Evolutionary conservation across 2,329 filamentous ascomycete species (phyloP).

Genomic region (Hysterium pulicare): DNA sequence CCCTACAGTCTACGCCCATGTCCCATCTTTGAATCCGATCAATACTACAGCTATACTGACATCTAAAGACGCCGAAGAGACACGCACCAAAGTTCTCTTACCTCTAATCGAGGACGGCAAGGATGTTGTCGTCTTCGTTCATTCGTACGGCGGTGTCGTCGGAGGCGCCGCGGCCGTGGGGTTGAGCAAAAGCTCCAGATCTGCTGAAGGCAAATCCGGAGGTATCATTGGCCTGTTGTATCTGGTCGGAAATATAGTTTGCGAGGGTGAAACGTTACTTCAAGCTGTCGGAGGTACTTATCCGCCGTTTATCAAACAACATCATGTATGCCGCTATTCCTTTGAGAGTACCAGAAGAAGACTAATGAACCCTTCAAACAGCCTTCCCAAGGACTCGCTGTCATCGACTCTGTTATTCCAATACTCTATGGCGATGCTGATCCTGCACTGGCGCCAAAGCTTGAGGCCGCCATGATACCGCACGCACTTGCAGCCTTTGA

Average conservation of each 20-base stretch:
- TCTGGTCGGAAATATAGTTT: slow-evolving; percentile 8
- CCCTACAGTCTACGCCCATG: slow-evolving; percentile 9
- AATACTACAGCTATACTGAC: slow-evolving; percentile 5
- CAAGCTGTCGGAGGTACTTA: slow-evolving; percentile 13
- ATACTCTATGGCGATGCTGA: slow-evolving; percentile 12
- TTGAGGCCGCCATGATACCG: slow-evolving; percentile 12
- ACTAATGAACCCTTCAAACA: too few relatives aligned
- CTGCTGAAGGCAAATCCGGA: slow-evolving; percentile 3
- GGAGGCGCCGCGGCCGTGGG: neutral
- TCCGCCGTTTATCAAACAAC: slow-evolving; percentile 11
- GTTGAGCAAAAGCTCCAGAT: neutral
- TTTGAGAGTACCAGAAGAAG: neutral
- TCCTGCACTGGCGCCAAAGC: neutral
- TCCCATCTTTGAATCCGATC: slow-evolving; percentile 8
- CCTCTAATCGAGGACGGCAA: slow-evolving; percentile 2
- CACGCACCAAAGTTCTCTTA: slow-evolving; percentile 3
- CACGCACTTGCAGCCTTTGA: slow-evolving; percentile 14
- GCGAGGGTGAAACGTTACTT: slow-evolving; percentile 8
- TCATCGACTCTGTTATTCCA: slow-evolving; percentile 13
- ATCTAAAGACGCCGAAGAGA: slow-evolving; percentile 8
- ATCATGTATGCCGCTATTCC: slow-evolving; percentile 5
- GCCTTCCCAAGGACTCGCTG: slow-evolving; percentile 11
- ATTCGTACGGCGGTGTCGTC: slow-evolving; percentile 2
- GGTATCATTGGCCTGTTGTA: slow-evolving; percentile 12
- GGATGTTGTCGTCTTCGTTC: slow-evolving; percentile 3